A percentile compares a stretch with the other conserved stretches of the same genome.
Evolutionary conservation across 2,329 filamentous ascomycete species (phyloP).

Genomic region (Shiraia bambusicola): DNA sequence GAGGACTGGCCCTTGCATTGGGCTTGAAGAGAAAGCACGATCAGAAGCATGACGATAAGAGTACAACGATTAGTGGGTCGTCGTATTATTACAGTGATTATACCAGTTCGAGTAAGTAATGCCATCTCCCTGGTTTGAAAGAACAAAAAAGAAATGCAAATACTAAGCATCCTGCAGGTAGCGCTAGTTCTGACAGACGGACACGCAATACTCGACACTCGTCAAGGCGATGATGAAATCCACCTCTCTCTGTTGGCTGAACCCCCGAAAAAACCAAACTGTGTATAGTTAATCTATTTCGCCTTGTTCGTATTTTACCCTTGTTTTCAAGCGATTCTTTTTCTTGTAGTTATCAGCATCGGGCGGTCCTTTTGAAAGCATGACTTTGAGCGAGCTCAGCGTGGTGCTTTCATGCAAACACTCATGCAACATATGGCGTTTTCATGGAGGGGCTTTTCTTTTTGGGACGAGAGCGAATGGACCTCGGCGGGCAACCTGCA

Average conservation of each 20-base stretch:
- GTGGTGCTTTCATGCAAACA: too few species aligned
- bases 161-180: constrained; percentile 40
- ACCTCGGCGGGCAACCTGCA: too few species aligned
- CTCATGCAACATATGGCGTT: too few species aligned
- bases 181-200: constrained; percentile 46
- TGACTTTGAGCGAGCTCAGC: too few species aligned
- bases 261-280: not conserved
- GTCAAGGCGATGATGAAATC: constrained; percentile 26
- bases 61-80: constrained; percentile 42
- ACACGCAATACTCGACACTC: constrained; percentile 44
- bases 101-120: constrained; percentile 51
- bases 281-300: constrained; percentile 8
- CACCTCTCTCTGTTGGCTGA: not conserved
- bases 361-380: too few species aligned
- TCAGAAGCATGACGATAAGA: constrained; percentile 47
- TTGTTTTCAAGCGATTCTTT: constrained; percentile 1
- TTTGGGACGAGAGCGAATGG: too few species aligned
- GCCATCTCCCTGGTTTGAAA: not conserved
- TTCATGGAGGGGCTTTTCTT: too few species aligned
- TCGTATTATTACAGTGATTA: constrained; percentile 50
- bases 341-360: not conserved
- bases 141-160: not conserved
- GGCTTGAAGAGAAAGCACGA: constrained; percentile 50
- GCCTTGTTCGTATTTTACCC: not conserved
- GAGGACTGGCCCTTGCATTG: constrained; percentile 47